Evolutionary conservation across 2,329 filamentous ascomycete genomes (phyloP).

Genomic region (Xylariales sp.): DNA sequence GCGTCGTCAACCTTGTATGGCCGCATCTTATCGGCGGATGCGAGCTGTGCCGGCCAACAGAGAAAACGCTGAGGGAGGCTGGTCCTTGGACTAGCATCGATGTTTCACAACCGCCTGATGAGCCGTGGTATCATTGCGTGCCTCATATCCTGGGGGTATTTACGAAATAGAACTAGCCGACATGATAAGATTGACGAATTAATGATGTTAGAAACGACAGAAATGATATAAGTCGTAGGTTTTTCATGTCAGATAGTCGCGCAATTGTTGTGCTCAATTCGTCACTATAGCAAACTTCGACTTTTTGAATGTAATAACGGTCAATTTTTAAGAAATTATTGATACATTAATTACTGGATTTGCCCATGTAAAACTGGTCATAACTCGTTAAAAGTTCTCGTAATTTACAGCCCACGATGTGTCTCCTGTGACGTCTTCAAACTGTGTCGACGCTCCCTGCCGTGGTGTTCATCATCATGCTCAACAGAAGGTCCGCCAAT

Average conservation of each 20-base stretch:
- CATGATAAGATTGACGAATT: too few relatives aligned
- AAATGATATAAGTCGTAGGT: too few relatives aligned
- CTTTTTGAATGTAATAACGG: slow-evolving; percentile 5
- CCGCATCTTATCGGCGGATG: slow-evolving; percentile 64
- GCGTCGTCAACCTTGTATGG: slow-evolving; percentile 64
- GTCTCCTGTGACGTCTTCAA: slow-evolving; percentile 59
- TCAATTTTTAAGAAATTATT: slow-evolving; percentile 25
- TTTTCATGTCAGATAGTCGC: neutral
- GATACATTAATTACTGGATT: slow-evolving; percentile 15
- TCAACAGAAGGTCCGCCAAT: slow-evolving; percentile 59
- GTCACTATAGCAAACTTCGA: too few relatives aligned
- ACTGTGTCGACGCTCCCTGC: slow-evolving; percentile 60
- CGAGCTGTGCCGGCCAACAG: slow-evolving; percentile 61
- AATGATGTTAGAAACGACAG: too few relatives aligned
- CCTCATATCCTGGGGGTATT: slow-evolving; percentile 65
- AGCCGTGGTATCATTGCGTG: slow-evolving; percentile 57
- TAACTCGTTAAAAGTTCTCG: slow-evolving; percentile 9
- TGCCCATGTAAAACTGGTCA: slow-evolving; percentile 4
- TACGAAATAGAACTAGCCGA: slow-evolving; percentile 57
- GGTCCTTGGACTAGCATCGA: slow-evolving; percentile 65
- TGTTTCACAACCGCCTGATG: slow-evolving; percentile 54
- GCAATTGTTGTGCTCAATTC: too few relatives aligned
- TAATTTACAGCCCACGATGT: slow-evolving; percentile 57
- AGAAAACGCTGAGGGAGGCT: slow-evolving; percentile 58
- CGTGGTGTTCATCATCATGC: slow-evolving; percentile 58